Base-by-base conservation (phyloP, 495 filamentous ascomycete species). In the Pseudotulostoma volvatum region DNA sequence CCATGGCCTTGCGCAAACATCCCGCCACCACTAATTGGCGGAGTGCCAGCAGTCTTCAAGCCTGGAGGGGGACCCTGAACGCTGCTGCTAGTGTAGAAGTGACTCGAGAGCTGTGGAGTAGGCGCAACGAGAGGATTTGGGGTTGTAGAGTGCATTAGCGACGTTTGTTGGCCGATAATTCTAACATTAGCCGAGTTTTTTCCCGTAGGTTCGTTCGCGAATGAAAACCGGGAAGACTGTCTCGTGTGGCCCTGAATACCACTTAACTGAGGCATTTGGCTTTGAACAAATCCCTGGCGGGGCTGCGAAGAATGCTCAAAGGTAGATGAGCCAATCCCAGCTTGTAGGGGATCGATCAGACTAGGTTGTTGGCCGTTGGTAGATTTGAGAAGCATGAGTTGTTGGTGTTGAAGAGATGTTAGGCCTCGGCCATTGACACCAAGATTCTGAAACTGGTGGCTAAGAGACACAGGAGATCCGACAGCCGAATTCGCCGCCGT, bases 51-150 rank as follows among this genome's bases (percentile, higher is more conserved):
- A 3, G 86, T 85, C 63, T 99, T 96, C 38, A 99, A 69, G 2
- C 92, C 92, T 1, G 92, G 92, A 35, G 92, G 92, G 11, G 90
- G 90, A 3, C 87, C 86, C 50, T 90, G 84, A 38, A 94, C 81
- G 11, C 11, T 28, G 11, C 66, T 66, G 40, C 67, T 71, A 8
- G 66, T 55, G 44, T 71, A 72, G 44, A 68, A 72, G 17, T 55
- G 60, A 33, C 57, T 52, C 15, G 55, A 43, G 21, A 63, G 56
- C 42, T 69, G 68, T 25, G 62, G 53, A 46, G 63, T 56, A 54
- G 76, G 53, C 48, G 72, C 58, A 66, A 81, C 55, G 53, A 76
- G 52, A 33, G 72, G 70, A 37, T 75, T 73, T 14, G 64, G 66
- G 18, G 67, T 68, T 7, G 64, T 63, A 14, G 77, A 71, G 13